These are phyloP conservation scores for Tetrahymena borealis DNA, from an alignment of 73 alveolate genomes.

Conservation along the genomic window DNA sequence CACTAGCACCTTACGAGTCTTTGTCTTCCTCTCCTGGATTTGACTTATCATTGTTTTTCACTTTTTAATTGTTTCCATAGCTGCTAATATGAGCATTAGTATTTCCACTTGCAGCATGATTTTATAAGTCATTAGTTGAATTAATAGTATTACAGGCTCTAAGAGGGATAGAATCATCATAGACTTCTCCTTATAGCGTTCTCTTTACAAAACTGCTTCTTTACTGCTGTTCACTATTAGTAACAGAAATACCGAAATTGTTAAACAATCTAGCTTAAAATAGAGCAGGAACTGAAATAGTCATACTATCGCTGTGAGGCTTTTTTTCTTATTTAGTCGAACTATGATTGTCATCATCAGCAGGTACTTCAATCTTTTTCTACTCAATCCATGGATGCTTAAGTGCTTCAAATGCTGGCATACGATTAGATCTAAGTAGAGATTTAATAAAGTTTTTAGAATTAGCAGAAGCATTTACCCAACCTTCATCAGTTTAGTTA, in stretches of 20 bases:
- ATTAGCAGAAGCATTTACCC: background rate
- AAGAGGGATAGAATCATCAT: background rate
- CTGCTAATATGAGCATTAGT: background rate
- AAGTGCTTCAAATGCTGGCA: background rate
- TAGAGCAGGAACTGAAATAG: background rate
- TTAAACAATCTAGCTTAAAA: background rate
- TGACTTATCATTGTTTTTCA: background rate
- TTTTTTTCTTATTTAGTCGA: background rate
- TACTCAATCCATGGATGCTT: background rate
- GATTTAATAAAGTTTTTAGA: background rate
- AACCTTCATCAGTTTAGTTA: background rate
- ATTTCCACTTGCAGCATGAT: background rate
- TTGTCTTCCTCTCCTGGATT: background rate
- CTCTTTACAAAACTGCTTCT: background rate
- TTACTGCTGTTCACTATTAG: background rate
- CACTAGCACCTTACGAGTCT: background rate
- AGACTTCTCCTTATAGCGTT: background rate
- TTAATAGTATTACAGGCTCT: background rate
- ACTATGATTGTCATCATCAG: background rate
- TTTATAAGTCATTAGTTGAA: background rate
- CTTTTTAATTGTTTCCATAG: background rate
- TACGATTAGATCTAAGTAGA: background rate
- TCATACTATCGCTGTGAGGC: background rate
- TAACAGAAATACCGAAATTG: background rate
- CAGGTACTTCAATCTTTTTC: background rate